phyloP scores from a whole-genome alignment of 2,329 filamentous ascomycete genomes.

The Zymoseptoria ardabiliae region DNA sequence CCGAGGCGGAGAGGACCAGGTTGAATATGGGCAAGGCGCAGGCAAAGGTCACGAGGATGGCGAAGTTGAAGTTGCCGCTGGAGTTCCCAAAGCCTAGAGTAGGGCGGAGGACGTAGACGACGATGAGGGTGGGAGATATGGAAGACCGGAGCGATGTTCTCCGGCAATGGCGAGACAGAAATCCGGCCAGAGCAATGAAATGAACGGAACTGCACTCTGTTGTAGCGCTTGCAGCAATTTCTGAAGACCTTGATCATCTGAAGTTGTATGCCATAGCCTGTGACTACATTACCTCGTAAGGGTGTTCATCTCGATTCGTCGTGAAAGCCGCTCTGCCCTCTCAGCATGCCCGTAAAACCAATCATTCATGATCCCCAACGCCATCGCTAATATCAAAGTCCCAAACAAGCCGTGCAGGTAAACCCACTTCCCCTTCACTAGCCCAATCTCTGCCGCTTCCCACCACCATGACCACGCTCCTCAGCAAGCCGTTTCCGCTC shows the following conservation, averaged over 20 bases:
- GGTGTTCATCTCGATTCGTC: neutral
- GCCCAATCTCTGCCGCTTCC: slow-evolving; percentile 13
- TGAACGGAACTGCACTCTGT: neutral
- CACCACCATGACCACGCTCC: slow-evolving; percentile 15
- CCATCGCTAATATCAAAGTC: slow-evolving; percentile 3
- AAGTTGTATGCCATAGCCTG: neutral
- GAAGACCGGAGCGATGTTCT: neutral
- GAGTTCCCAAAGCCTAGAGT: slow-evolving; percentile 61
- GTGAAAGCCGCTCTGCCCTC: neutral
- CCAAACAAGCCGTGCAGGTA: neutral
- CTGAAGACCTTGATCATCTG: neutral
- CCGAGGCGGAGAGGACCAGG: slow-evolving; percentile 40
- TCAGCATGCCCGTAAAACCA: neutral
- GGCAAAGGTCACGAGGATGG: slow-evolving; percentile 54
- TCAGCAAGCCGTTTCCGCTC: slow-evolving; percentile 34
- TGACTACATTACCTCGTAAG: neutral
- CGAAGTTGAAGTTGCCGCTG: slow-evolving; percentile 68
- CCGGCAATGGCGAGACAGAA: neutral
- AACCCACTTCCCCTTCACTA: neutral
- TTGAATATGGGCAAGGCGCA: slow-evolving; percentile 55
- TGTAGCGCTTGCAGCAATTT: neutral
- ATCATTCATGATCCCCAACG: neutral
- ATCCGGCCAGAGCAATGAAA: neutral
- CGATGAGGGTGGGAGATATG: neutral
- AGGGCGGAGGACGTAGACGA: slow-evolving; percentile 1